phyloP scores from a whole-genome alignment of 495 filamentous ascomycete genomes.

The Wilcoxina mikolae region DNA sequence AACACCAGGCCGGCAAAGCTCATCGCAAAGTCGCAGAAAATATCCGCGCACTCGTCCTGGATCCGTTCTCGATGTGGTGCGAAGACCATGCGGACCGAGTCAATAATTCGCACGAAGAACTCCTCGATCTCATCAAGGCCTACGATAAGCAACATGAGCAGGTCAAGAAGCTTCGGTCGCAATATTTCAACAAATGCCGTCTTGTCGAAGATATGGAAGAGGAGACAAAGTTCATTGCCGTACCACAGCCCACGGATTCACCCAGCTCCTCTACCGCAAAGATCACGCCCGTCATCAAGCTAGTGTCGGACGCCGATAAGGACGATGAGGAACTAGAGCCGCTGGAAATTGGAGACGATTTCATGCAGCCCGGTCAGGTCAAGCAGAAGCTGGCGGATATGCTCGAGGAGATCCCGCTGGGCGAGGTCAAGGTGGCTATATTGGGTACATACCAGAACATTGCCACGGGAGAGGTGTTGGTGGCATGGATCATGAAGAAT shows the following conservation, averaged over 20 bases:
- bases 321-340: constrained; percentile 55
- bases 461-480: constrained; percentile 77
- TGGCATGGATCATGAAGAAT: constrained; percentile 81
- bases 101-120: constrained; percentile 82
- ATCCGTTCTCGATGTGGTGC: constrained; percentile 88
- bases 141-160: constrained; percentile 82
- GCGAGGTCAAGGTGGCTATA: constrained; percentile 87
- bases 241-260: constrained; percentile 43
- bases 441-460: constrained; percentile 88
- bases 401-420: constrained; percentile 68
- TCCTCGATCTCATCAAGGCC: constrained; percentile 74
- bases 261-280: constrained; percentile 13
- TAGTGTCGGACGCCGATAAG: constrained; percentile 42
- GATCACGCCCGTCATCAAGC: constrained; percentile 44
- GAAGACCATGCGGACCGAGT: constrained; percentile 83
- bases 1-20: constrained; percentile 49
- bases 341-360: constrained; percentile 77
- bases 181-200: constrained; percentile 97
- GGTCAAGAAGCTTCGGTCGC: constrained; percentile 81
- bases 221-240: constrained; percentile 96
- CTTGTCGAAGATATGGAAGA: constrained; percentile 92
- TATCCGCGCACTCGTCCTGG: constrained; percentile 87
- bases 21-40: constrained; percentile 92
- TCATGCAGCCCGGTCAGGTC: constrained; percentile 66
- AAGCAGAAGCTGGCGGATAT: constrained; percentile 82